Evolutionary conservation across 73 alveolate genomes (phyloP), one percentile per base, ranked within the genome.

Genomic region (Tetrahymena thermophila): DNA sequence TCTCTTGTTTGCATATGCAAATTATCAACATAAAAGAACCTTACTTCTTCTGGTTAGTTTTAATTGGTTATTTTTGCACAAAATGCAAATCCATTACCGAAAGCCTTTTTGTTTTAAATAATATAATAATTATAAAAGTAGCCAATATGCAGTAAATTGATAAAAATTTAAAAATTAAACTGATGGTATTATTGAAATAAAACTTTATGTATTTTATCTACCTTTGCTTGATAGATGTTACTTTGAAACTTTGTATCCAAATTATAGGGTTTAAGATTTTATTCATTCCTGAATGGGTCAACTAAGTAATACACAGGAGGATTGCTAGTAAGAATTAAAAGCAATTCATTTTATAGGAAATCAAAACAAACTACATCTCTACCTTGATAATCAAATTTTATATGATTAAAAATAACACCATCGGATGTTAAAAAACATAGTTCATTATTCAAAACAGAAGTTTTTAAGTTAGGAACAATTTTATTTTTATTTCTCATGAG

Each of bases 51-150:
- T 19, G 89, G 37, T 71, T 71, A 71, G 37, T 71, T 71, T 31
- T 71, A 71, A 25, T 15, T 71, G 17, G 37, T 71, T 28, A 71
- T 17, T 71, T 71, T 71, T 17, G 97, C 55, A 84, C 56, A 43
- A 19, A 95, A 35, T 25, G 94, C 97, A 85, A 95, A 95, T 2
- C 97, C 97, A 95, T 95, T 95, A 23, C 94, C 94, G 16, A 95
- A 94, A 31, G 89, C 85, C 83, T 84, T 42, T 14, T 93, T 83
- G 42, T 31, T 42, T 19, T 17, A 50, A 19, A 95, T 44, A 37
- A 55, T 17, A 7, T 43, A 43, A 55, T 85, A 44, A 38, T 43
- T 94, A 28, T 44, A 84, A 40, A 19, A 55, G 58, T 94, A 93
- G 43, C 31, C 93, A 2, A 35, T 21, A 85, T 94, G 93, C n/a